A percentile compares a stretch with the other conserved stretches of the same genome.
These are phyloP conservation scores for Aspergillus sclerotioniger DNA, from an alignment of 495 filamentous ascomycete species.

Conservation along the genomic window DNA sequence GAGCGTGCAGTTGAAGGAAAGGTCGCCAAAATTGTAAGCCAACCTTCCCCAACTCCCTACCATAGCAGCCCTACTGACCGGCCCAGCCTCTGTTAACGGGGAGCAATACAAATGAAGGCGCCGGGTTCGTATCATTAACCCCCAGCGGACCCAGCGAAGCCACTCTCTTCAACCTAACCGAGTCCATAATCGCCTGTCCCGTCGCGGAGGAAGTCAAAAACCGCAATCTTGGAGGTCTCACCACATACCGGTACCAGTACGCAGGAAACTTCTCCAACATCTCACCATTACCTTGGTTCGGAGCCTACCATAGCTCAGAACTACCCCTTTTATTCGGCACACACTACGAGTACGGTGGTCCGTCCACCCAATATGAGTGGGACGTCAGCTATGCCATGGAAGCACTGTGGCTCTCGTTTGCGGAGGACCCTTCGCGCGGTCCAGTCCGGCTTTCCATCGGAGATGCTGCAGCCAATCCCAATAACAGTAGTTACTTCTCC, in stretches of 20 bases:
- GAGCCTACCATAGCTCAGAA: conserved; percentile 8
- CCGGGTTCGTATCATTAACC: conserved; percentile 19
- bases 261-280: conserved; percentile 12
- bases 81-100: conserved; percentile 17
- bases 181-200: conserved; percentile 16
- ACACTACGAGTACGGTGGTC: conserved; percentile 6
- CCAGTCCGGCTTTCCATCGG: neutral
- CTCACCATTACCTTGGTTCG: conserved; percentile 7
- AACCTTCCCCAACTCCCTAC: neutral
- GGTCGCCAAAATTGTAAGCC: conserved; percentile 14
- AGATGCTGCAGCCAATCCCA: neutral
- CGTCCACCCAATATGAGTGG: conserved; percentile 17
- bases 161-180: conserved; percentile 4
- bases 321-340: conserved; percentile 9
- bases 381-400: conserved; percentile 17
- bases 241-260: conserved; percentile 12
- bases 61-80: neutral
- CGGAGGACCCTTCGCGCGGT: neutral
- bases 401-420: conserved; percentile 1
- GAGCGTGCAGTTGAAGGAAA: conserved; percentile 15
- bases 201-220: conserved; percentile 15
- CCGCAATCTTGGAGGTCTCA: conserved; percentile 2
- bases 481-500: neutral
- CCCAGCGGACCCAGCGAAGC: conserved; percentile 11
- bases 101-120: conserved; percentile 20